Base-by-base conservation (phyloP, 2,329 filamentous ascomycete genomes). In the Penicillium sp. region DNA sequence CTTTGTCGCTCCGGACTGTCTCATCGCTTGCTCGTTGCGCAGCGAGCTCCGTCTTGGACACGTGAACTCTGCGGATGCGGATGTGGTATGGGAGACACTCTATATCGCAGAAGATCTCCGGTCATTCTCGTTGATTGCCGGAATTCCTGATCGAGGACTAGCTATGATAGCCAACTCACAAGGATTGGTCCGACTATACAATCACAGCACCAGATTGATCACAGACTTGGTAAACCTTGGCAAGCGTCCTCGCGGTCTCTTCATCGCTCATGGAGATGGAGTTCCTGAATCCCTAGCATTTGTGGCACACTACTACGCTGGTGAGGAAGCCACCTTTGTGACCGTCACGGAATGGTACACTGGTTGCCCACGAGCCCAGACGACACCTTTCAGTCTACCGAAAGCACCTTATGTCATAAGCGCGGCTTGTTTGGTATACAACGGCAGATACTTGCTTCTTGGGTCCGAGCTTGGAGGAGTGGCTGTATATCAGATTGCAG, bases 381-480 rank as follows among this genome's bases (percentile, higher is more conserved):
- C 31, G 14, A 52, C 59, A 47, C 62, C 62, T 8, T 58, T 77
- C 58, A 50, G 60, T 69, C 35, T 80, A 5, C 79, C 81, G 5
- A 65, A 43, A 43, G 41, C 76, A 2, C 77, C 75, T 4, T 85
- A 86, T 55, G 70, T 79, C 2, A 78, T 86, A 14, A 84, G 84
- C 17, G 83, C 82, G 62, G 82, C 82, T 56, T 71, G 71, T 17
- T 68, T 78, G 39, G 60, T 79, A 1, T 59, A 58, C 3, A 55
- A 64, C 15, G 65, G 63, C 12, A 67, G 74, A 10, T 75, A 74
- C 56, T 67, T 84, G n/a, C 63, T 83, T 1, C 60, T 88, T 8
- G 87, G 87, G 0, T 86, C 84, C 39, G 81, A 85, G 61, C 76
- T 75, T 54, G 87, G 87, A 3, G 76, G 78, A 1, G 69, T 89